phyloP scores from a whole-genome alignment of 495 filamentous ascomycete genomes.

The Cenococcum geophilum region DNA sequence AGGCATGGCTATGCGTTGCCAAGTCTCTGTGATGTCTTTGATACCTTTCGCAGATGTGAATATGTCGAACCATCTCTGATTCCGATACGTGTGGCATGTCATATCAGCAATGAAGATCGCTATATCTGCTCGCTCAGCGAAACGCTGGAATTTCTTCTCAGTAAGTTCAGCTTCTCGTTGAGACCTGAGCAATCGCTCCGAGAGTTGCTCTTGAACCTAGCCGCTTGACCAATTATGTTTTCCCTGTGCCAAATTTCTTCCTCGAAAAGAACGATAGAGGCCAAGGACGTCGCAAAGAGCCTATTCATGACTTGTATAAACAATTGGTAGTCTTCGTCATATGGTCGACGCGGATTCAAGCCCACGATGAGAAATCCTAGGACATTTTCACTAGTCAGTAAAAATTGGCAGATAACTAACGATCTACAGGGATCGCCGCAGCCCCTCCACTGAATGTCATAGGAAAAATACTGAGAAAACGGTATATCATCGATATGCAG shows the following conservation, averaged over 20 bases:
- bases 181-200: slow-evolving; percentile 19
- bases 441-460: slow-evolving; percentile 36
- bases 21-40: not conserved
- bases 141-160: slow-evolving; percentile 5
- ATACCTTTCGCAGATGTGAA: not conserved
- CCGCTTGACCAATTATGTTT: slow-evolving; percentile 15
- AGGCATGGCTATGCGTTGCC: not conserved
- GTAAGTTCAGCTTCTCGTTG: slow-evolving; percentile 9
- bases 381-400: slow-evolving; percentile 34
- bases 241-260: slow-evolving; percentile 24
- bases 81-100: not conserved
- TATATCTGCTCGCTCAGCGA: slow-evolving; percentile 7
- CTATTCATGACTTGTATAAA: slow-evolving; percentile 24
- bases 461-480: slow-evolving; percentile 20
- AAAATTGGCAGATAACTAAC: slow-evolving; percentile 37
- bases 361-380: slow-evolving; percentile 44
- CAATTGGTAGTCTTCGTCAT: slow-evolving; percentile 37
- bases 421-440: slow-evolving; percentile 36
- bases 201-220: slow-evolving; percentile 19
- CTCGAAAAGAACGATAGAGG: slow-evolving; percentile 27
- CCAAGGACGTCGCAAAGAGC: slow-evolving; percentile 26
- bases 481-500: slow-evolving; percentile 18
- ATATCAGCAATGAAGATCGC: slow-evolving; percentile 2
- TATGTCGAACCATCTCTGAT: slow-evolving; percentile 10
- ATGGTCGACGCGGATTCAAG: slow-evolving; percentile 43